These are phyloP conservation scores for Aplosporella prunicola DNA, from an alignment of 2,329 filamentous ascomycete genomes.

Conservation along the genomic window DNA sequence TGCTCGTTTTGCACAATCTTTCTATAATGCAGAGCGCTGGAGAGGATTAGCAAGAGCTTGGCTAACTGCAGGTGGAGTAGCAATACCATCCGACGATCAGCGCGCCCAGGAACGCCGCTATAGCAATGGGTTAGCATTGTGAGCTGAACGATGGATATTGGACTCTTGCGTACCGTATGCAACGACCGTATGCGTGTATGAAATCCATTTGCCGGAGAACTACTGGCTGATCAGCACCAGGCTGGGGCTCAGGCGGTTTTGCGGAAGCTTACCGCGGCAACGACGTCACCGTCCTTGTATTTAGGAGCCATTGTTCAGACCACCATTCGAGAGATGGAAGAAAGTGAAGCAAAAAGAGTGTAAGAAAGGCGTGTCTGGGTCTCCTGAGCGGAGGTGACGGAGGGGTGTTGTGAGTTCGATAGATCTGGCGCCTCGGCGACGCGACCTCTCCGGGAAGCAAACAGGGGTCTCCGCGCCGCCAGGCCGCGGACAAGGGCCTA, in stretches of 20 bases:
- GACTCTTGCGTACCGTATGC: constrained; percentile 57
- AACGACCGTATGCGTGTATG: constrained; percentile 73
- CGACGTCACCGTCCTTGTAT: constrained; percentile 53
- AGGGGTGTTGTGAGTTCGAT: no score
- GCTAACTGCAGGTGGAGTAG: no score
- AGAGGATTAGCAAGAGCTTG: constrained; percentile 19
- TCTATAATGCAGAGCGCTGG: constrained; percentile 69
- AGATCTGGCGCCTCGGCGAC: no score
- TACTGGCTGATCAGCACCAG: constrained; percentile 27
- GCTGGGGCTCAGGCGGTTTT: neutral
- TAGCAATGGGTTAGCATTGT: neutral
- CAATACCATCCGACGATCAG: constrained; percentile 64
- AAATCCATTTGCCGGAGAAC: constrained; percentile 83
- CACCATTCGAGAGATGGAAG: constrained; percentile 4
- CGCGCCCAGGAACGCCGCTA: constrained; percentile 78
- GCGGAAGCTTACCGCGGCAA: constrained; percentile 44
- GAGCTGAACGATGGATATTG: neutral
- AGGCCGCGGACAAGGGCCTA: no score
- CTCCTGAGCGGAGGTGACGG: constrained; percentile 7
- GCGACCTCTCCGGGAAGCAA: no score
- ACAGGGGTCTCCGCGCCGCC: no score
- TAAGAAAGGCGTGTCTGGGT: neutral
- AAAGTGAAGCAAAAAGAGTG: neutral
- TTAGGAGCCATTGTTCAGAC: constrained; percentile 46
- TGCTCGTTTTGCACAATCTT: constrained; percentile 98